Evolutionary conservation across 352 stramenopile species (phyloP).

Genomic region (Phytophthora ramorum): DNA sequence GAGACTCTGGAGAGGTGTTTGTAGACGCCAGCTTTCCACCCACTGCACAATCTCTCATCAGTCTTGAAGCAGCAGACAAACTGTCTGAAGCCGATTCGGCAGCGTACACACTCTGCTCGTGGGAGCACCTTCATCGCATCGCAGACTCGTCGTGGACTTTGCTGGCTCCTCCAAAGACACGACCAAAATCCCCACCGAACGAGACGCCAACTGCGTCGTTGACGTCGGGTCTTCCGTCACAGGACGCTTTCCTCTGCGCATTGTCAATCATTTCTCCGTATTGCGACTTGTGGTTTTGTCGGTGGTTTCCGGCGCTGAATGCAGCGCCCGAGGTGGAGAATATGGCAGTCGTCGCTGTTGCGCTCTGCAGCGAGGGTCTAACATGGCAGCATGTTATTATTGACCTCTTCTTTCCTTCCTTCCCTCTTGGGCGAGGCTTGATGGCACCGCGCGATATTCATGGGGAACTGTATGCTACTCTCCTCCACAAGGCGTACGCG

Average conservation of each 20-base stretch:
- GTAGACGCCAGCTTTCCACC: conserved; percentile 51
- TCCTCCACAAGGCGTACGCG: conserved; percentile 69
- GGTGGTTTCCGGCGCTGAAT: conserved; percentile 33
- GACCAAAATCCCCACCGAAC: neutral
- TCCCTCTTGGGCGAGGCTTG: conserved; percentile 43
- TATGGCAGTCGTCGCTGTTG: conserved; percentile 21
- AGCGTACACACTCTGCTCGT: conserved; percentile 33
- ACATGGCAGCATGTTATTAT: conserved; percentile 47
- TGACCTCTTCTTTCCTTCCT: conserved; percentile 53
- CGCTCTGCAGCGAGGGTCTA: conserved; percentile 36
- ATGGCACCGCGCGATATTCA: conserved; percentile 26
- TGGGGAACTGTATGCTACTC: conserved; percentile 44
- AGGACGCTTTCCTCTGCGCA: conserved; percentile 44
- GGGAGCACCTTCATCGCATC: conserved; percentile 37
- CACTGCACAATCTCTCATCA: conserved; percentile 14
- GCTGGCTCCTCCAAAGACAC: neutral
- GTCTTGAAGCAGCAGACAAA: conserved; percentile 1
- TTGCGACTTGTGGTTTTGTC: conserved; percentile 25
- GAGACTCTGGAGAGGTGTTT: conserved; percentile 32
- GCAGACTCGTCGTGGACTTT: conserved; percentile 41
- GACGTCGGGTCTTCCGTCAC: conserved; percentile 34
- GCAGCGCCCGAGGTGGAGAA: conserved; percentile 6
- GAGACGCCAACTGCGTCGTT: conserved; percentile 11
- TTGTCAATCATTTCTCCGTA: conserved; percentile 33
- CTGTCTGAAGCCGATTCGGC: conserved; percentile 23